Conservation (phyloP, 768 basidiomycete genomes). For the Lentinus brumalis region DNA sequence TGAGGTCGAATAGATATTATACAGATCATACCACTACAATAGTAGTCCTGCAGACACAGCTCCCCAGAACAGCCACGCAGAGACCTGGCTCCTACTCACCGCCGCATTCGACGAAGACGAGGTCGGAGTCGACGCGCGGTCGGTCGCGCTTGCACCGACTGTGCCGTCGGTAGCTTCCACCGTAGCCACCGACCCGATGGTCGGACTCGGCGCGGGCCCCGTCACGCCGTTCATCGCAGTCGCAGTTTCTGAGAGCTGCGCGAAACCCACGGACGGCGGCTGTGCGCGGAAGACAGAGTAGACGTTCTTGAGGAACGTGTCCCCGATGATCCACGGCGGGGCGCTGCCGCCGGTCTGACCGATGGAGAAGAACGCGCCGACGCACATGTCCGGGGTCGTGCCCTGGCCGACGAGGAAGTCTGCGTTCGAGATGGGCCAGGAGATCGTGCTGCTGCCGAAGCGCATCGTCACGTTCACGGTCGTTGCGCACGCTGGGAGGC, state of each 20-base stretch:
- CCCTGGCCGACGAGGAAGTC: conserved; percentile 77
- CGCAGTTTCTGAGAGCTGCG: conserved; percentile 61
- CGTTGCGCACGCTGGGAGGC: conserved; percentile 65
- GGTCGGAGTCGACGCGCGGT: too few relatives aligned
- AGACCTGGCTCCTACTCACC: too few relatives aligned
- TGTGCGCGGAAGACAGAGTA: conserved; percentile 85
- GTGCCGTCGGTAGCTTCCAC: conserved; percentile 36
- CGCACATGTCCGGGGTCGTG: conserved; percentile 51
- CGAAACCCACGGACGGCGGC: conserved; percentile 85
- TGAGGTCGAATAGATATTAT: too few relatives aligned
- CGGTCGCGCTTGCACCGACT: not conserved
- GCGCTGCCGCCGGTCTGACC: conserved; percentile 47
- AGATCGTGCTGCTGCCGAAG: conserved; percentile 61
- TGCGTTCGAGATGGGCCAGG: conserved; percentile 72
- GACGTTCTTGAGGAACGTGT: conserved; percentile 94
- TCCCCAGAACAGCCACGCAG: too few relatives aligned
- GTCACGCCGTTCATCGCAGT: conserved; percentile 47
- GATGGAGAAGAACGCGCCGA: conserved; percentile 86
- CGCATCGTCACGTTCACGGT: conserved; percentile 63
- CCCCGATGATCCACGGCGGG: conserved; percentile 87
- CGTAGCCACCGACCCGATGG: conserved; percentile 54
- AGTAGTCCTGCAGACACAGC: too few relatives aligned
- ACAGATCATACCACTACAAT: too few relatives aligned
- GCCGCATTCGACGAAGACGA: too few relatives aligned
- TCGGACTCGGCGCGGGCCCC: conserved; percentile 50